A percentile compares a stretch with the other conserved stretches of the same genome.
phyloP scores from a whole-genome alignment of 768 basidiomycete species.

The Strobilomyces echinocephalus region DNA sequence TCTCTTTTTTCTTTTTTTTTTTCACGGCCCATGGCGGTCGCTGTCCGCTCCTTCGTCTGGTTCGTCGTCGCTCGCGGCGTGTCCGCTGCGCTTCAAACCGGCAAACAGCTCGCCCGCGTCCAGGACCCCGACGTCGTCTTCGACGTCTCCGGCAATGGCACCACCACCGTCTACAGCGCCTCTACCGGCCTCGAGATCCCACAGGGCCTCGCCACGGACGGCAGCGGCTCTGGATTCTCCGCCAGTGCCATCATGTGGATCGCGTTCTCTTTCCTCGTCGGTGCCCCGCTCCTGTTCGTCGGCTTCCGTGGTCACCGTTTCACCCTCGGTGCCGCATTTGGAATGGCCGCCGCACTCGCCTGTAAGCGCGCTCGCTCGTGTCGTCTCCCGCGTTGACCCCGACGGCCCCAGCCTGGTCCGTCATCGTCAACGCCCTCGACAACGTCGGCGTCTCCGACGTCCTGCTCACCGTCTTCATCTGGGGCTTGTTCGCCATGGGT shows the following conservation, averaged over 20 bases:
- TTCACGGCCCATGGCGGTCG: slow-evolving; percentile 24
- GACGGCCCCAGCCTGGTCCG: slow-evolving; percentile 46
- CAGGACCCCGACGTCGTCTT: slow-evolving; percentile 30
- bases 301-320: slow-evolving; percentile 56
- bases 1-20: slow-evolving; percentile 5
- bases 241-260: slow-evolving; percentile 56
- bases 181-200: slow-evolving; percentile 39
- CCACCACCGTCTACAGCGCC: slow-evolving; percentile 42
- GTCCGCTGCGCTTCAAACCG: slow-evolving; percentile 8
- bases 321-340: slow-evolving; percentile 52
- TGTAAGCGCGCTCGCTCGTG: slow-evolving; percentile 30
- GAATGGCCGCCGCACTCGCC: slow-evolving; percentile 44
- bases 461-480: slow-evolving; percentile 43
- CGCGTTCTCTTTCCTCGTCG: slow-evolving; percentile 45
- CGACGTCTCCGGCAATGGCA: slow-evolving; percentile 28
- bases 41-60: slow-evolving; percentile 17
- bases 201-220: slow-evolving; percentile 57
- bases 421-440: slow-evolving; percentile 52
- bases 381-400: background rate
- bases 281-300: slow-evolving; percentile 48
- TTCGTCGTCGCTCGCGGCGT: slow-evolving; percentile 13
- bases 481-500: slow-evolving; percentile 47
- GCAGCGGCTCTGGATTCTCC: slow-evolving; percentile 47
- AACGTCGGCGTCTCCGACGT: slow-evolving; percentile 48
- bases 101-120: slow-evolving; percentile 20